These are phyloP conservation scores for Cryphonectria carpinicola DNA, from an alignment of 2,329 filamentous ascomycete genomes.

Conservation along the genomic window DNA sequence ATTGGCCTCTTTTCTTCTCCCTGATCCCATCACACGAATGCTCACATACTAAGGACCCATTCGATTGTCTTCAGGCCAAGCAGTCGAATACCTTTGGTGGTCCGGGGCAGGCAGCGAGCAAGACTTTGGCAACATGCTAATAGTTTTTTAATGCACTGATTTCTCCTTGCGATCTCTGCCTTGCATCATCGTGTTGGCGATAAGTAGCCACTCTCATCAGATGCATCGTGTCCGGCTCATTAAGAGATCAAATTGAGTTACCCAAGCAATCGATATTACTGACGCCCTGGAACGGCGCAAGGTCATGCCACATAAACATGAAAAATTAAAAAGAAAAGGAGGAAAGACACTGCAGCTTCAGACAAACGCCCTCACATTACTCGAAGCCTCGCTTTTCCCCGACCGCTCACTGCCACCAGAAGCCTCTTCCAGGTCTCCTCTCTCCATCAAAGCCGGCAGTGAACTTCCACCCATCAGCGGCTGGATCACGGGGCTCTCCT, in stretches of 20 bases:
- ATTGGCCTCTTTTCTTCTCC: not conserved
- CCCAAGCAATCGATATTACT: not conserved
- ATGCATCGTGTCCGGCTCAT: not conserved
- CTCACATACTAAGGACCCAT: not conserved
- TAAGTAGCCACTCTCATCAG: not conserved
- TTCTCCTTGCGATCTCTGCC: not conserved
- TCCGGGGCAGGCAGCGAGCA: not conserved
- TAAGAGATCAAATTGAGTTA: not conserved
- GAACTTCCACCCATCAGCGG: not conserved
- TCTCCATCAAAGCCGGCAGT: not conserved
- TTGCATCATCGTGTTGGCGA: not conserved
- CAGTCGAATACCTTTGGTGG: not conserved
- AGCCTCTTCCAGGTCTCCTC: not conserved
- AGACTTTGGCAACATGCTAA: too few relatives aligned
- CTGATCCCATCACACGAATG: not conserved
- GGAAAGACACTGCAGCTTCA: not conserved
- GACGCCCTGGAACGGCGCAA: not conserved
- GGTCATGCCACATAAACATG: not conserved
- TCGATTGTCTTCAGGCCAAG: not conserved
- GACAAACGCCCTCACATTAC: slow-evolving; percentile 11
- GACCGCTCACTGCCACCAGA: slow-evolving; percentile 3
- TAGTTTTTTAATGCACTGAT: not conserved
- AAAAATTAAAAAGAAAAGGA: not conserved
- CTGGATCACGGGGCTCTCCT: slow-evolving; percentile 1
- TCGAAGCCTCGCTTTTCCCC: slow-evolving; percentile 1